Conservation (phyloP, 371 early-diverging fungal species). For the Vairimorpha ceranae region DNA sequence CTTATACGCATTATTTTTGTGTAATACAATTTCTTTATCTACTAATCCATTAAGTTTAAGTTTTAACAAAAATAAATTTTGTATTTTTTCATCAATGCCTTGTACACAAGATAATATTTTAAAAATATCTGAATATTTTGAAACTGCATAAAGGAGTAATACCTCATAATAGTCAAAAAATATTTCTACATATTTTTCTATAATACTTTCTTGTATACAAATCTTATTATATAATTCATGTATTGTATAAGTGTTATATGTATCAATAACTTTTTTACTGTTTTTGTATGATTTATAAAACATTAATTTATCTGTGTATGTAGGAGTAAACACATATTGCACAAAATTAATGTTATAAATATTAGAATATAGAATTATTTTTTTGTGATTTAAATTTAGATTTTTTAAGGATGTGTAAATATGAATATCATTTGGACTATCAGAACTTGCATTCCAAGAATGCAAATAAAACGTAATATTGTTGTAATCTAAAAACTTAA, state of each 20-base stretch:
- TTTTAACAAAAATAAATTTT: neutral
- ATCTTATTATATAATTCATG: neutral
- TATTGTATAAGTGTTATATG: neutral
- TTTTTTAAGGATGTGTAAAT: neutral
- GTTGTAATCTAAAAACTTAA: neutral
- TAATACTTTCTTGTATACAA: neutral
- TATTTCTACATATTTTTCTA: neutral
- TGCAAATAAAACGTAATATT: neutral
- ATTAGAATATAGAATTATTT: neutral
- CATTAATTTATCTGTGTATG: neutral
- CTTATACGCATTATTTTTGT: neutral
- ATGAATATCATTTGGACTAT: neutral
- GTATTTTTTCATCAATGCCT: neutral
- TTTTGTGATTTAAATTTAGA: neutral
- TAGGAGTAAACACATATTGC: neutral
- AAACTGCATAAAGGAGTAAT: neutral
- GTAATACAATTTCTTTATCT: neutral
- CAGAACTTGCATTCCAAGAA: neutral
- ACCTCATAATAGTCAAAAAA: neutral
- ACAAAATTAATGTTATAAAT: neutral
- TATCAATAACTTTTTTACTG: neutral
- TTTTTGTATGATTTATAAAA: neutral
- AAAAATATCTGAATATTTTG: neutral
- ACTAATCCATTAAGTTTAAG: neutral
- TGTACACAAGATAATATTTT: neutral